Evolutionary conservation across 352 stramenopile species (phyloP), one percentile per base, ranked within the genome.

Genomic region (Globisporangium megalacanthum): DNA sequence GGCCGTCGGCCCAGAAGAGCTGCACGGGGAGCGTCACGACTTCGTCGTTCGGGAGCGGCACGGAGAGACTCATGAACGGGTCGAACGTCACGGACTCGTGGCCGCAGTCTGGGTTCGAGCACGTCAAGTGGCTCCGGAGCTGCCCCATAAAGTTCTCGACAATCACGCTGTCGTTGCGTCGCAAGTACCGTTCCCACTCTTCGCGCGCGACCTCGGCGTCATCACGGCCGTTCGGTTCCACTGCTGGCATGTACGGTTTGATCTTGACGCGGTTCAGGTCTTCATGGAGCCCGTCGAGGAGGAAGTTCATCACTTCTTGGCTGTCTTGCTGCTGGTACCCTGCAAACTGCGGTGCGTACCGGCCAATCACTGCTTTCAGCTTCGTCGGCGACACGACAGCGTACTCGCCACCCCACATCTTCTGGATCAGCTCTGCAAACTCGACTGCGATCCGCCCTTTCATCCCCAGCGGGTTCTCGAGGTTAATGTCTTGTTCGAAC

Each of bases 381-480:
- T 80, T 69, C 1, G 71, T 83, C 6, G 89, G 85, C 3, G 79
- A 75, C 4, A 96, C 80, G 10, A 92, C 77, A 6, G 74, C 86
- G 67, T 87, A 97, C 48, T 97, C 77, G 19, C 88, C 91, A 37
- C 75, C 81, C 93, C 96, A 99, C 68, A 99, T 95, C 50, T 97
- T 85, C n/a, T 84, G 80, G 19, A 99, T 57, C 6, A 99, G 70
- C 29, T 71, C 80, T 0, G 89, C 95, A 75, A 99, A 99, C n/a
- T 97, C 89, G n/a, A 79, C 78, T 2, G 96, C 96, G 59, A 99
- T 94, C 56, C 88, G 84, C 9, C 96, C 96, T 39, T 95, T 90
- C 80, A 93, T 91, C 3, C 83, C 85, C 3, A 99, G 79, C 19
- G 97, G 96, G 64, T 99, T 99, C 19, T 92, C 71, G 58, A 78